Conservation (phyloP, 176 grass and related monocot genomes). For the Zea luxurians region DNA sequence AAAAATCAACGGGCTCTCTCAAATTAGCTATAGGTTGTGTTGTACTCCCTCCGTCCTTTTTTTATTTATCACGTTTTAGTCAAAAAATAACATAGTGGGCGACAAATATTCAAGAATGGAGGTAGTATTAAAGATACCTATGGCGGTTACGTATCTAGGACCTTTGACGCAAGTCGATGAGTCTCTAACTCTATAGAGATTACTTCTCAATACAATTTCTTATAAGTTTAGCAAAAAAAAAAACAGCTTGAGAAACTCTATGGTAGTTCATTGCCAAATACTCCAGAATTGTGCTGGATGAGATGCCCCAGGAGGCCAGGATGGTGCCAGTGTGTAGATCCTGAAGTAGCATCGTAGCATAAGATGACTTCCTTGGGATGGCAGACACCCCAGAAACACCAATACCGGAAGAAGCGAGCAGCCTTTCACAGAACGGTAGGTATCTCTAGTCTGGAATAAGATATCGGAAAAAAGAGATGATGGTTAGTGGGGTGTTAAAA, state of each 20-base stretch:
- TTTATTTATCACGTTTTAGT: no score
- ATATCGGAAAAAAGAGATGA: constrained; percentile 9
- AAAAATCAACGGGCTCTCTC: no score
- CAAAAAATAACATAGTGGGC: no score
- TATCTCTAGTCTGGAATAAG: neutral
- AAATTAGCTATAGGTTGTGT: no score
- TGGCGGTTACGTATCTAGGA: neutral
- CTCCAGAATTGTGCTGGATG: neutral
- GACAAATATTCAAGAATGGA: no score
- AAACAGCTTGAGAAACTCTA: neutral
- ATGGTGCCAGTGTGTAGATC: no score
- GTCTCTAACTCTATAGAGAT: neutral
- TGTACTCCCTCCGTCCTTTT: no score
- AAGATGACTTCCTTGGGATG: neutral
- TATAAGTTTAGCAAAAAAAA: neutral
- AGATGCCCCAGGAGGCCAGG: neutral
- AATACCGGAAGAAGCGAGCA: neutral
- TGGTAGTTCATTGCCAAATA: neutral
- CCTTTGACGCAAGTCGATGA: no score
- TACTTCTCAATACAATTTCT: neutral
- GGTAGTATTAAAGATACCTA: no score
- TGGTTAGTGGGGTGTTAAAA: neutral
- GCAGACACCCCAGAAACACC: neutral
- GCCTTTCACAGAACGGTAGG: neutral
- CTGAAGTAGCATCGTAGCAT: constrained; percentile 1